These are phyloP conservation scores for Paramecium pentaurelia DNA, from an alignment of 73 alveolate species.

Conservation along the genomic window DNA sequence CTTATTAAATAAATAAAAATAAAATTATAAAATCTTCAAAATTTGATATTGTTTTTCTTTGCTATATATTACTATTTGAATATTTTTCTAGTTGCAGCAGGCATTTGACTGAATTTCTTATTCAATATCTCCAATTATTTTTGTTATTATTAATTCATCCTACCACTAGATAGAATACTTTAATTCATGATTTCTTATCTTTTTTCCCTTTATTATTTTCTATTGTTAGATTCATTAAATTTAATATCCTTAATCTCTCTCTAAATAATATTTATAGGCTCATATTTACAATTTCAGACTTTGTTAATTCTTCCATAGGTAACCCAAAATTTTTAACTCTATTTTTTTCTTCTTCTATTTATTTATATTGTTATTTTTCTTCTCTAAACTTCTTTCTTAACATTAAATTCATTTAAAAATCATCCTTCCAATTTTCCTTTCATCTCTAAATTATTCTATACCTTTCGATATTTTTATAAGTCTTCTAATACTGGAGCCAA, in stretches of 20 bases:
- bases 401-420: not conserved
- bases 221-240: not conserved
- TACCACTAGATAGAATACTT: not conserved
- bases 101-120: not conserved
- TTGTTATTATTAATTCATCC: not conserved
- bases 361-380: not conserved
- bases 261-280: not conserved
- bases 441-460: not conserved
- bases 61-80: not conserved
- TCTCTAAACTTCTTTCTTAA: not conserved
- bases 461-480: not conserved
- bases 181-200: not conserved
- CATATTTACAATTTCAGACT: not conserved
- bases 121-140: not conserved
- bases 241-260: not conserved
- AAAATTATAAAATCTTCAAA: not conserved
- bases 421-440: conserved; percentile 30
- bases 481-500: not conserved
- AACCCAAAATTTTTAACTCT: not conserved
- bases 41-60: not conserved
- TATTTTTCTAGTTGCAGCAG: not conserved
- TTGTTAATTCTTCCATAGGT: not conserved
- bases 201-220: not conserved
- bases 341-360: not conserved
- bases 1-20: not conserved